Evolutionary conservation across 1,139 yeast species (phyloP), one percentile per base, ranked within the genome.

Genomic region (Debaryomyces sp.): DNA sequence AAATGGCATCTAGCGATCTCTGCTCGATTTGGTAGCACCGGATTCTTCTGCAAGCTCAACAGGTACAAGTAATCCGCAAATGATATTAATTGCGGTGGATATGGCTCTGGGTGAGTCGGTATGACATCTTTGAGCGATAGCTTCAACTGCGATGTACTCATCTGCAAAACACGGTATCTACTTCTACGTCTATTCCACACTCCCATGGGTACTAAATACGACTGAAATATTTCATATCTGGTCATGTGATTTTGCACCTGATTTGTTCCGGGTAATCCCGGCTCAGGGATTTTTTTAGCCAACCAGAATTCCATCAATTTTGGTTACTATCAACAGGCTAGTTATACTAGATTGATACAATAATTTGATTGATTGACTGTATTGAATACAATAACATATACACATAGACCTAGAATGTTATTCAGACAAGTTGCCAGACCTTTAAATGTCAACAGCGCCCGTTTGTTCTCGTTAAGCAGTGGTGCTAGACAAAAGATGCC

Each of bases 1-100:
- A 87, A 62, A 59, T 86, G 91, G 51, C 77, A 77, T 41, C 92
- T 68, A 1, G 88, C 89, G 2, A 79, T 70, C 54, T 86, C 91
- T 45, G 81, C 78, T 34, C 73, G 72, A 29, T 77, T 75, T 5
- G 75, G 70, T 38, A 81, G 72, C 5, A 78, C 64, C 27, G 77
- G 72, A 48, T 77, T 71, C 53, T 78, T 76, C 47, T 72, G 78
- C 15, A 82, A 67, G 32, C 87, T 80, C 3, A 81, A 62, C 50
- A 75, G 78, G 57, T 85, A 78, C 3, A 85, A 63, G 1, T 81
- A 70, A 18, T 75, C 74, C 1, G 84, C 77, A 46, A 80, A 80
- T 5, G 74, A 70, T 5, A 75, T 60, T 37, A 86, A 63, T 44
- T 73, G 73, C 15, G 73, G 66, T 0, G 87, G 82, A 22, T 74